phyloP scores from a whole-genome alignment of 108 stramenopile genomes.

The Fragilariopsis cylindrus region DNA sequence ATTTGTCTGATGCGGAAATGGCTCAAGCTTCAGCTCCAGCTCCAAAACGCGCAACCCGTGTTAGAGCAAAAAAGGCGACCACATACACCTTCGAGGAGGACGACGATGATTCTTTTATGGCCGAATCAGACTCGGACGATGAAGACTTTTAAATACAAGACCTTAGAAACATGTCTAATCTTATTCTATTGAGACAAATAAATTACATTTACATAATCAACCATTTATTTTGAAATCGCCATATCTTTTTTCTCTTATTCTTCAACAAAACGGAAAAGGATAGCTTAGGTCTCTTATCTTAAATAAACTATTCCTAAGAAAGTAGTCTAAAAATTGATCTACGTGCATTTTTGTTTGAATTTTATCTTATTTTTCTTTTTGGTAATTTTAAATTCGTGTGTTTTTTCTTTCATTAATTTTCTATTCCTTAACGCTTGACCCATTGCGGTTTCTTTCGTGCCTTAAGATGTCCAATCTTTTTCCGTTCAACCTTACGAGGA shows the following conservation, averaged over 20 bases:
- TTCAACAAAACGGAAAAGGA: no score
- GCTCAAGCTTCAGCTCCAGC: no score
- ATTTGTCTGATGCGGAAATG: not conserved
- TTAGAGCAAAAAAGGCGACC: no score
- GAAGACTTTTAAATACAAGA: conserved; percentile 1
- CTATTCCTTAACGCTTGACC: conserved; percentile 88
- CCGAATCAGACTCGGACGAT: conserved; percentile 3
- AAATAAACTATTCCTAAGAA: not conserved
- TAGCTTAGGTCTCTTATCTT: no score
- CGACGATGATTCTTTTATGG: conserved; percentile 20
- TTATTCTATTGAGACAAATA: no score
- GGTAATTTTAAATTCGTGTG: not conserved
- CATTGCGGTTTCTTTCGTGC: conserved; percentile 97
- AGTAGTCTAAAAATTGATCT: not conserved
- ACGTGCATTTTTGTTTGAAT: not conserved
- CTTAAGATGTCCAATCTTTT: conserved; percentile 95
- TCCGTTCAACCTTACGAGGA: conserved; percentile 94
- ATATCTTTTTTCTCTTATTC: no score
- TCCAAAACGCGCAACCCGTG: no score
- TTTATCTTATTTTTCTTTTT: not conserved
- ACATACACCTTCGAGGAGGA: not conserved
- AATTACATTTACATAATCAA: no score
- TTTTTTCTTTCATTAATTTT: not conserved
- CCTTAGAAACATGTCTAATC: not conserved
- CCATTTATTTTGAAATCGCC: no score